Percentiles rank a stretch among this genome's conserved stretches.
Evolutionary conservation across 208 protist genomes (phyloP).

Genomic region (Wallacemonas sp.): DNA sequence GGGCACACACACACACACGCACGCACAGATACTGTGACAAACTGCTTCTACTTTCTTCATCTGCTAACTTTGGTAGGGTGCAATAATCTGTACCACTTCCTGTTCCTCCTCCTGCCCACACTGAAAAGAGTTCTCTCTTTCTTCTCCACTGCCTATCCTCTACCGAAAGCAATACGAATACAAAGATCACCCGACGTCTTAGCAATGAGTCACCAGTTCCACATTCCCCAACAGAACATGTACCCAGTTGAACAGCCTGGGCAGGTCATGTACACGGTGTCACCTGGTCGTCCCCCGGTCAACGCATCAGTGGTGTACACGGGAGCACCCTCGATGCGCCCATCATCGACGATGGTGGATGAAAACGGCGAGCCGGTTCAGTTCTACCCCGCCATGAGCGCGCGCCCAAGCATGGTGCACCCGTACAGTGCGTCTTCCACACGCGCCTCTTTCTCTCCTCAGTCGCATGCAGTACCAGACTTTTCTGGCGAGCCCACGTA

Average conservation of each 20-base stretch:
- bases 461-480: no score
- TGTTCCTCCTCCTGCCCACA: not conserved
- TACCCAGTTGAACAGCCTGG: slow-evolving; percentile 5
- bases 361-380: slow-evolving; percentile 12
- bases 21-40: not conserved
- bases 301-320: not conserved
- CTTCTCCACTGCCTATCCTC: no score
- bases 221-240: not conserved
- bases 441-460: not conserved
- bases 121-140: no score
- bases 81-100: not conserved
- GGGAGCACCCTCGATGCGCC: not conserved
- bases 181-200: no score
- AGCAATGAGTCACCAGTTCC: not conserved
- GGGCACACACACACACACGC: no score
- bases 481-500: not conserved
- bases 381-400: slow-evolving; percentile 13
- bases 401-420: not conserved
- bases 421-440: not conserved
- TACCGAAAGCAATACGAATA: no score
- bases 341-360: slow-evolving; percentile 11
- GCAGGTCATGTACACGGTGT: slow-evolving; percentile 6
- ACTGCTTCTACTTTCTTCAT: not conserved
- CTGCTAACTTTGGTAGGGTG: no score
- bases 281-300: not conserved